A percentile compares a stretch with the other conserved stretches of the same genome.
Evolutionary conservation across 2,329 filamentous ascomycete species (phyloP).

Genomic region (Aspergillus novofumigatus): DNA sequence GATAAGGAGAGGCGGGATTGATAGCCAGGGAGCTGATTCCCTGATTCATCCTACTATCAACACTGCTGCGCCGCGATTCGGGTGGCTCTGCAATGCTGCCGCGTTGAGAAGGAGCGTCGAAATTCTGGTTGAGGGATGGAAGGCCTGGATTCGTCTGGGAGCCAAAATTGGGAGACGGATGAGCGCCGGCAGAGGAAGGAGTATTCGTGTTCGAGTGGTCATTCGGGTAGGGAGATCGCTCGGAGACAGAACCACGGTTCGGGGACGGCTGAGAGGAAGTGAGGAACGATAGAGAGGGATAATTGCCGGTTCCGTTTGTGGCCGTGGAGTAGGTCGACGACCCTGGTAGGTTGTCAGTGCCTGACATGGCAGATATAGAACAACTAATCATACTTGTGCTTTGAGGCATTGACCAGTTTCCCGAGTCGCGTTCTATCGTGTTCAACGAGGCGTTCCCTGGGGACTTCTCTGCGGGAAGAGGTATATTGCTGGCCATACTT

Average conservation of each 20-base stretch:
- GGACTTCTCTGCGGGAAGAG: slow-evolving; percentile 37
- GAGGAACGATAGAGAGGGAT: slow-evolving; percentile 41
- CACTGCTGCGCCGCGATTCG: slow-evolving; percentile 47
- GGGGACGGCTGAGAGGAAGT: slow-evolving; percentile 45
- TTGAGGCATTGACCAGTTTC: slow-evolving; percentile 57
- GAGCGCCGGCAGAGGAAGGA: slow-evolving; percentile 35
- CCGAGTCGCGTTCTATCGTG: slow-evolving; percentile 52
- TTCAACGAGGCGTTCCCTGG: slow-evolving; percentile 41
- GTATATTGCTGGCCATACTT: slow-evolving; percentile 32
- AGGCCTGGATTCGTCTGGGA: slow-evolving; percentile 43
- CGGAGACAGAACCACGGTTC: slow-evolving; percentile 37
- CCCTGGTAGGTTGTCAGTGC: slow-evolving; percentile 31
- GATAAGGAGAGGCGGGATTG: slow-evolving; percentile 46
- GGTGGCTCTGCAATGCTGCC: slow-evolving; percentile 38
- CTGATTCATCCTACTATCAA: slow-evolving; percentile 48
- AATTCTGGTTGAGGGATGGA: slow-evolving; percentile 58
- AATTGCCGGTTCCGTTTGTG: slow-evolving; percentile 42
- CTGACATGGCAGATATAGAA: slow-evolving; percentile 2
- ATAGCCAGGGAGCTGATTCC: slow-evolving; percentile 46
- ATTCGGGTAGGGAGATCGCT: slow-evolving; percentile 39
- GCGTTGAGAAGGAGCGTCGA: slow-evolving; percentile 47
- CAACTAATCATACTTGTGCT: slow-evolving; percentile 48
- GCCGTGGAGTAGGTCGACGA: slow-evolving; percentile 48
- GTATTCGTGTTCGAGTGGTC: slow-evolving; percentile 33
- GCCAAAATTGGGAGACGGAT: slow-evolving; percentile 37